Percentiles rank a stretch among this genome's conserved stretches.
Conservation (phyloP, 345 rosid species). For the Clausena lansium region DNA sequence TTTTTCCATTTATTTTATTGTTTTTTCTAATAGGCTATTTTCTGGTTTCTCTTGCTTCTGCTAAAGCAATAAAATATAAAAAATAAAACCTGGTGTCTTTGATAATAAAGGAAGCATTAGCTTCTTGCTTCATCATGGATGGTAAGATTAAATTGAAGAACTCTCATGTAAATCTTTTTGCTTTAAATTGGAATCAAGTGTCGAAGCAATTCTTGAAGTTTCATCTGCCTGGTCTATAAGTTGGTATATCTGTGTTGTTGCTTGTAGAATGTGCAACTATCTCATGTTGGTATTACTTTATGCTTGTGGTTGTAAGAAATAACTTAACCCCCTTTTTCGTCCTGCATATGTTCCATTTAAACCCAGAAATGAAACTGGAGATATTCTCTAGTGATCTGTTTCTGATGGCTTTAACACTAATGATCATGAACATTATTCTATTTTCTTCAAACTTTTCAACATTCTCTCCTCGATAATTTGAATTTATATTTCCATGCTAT, state of each 20-base stretch:
- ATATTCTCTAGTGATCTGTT: neutral
- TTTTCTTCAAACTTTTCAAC: neutral
- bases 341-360: neutral
- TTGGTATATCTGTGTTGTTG: neutral
- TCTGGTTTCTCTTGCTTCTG: no score
- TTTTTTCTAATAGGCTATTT: neutral
- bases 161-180: neutral
- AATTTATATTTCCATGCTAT: slow-evolving; percentile 4
- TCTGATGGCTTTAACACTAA: neutral
- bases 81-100: neutral
- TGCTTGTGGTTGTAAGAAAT: neutral
- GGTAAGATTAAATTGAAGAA: neutral
- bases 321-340: neutral
- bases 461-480: neutral
- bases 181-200: neutral
- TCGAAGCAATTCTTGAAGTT: neutral
- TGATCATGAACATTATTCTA: neutral
- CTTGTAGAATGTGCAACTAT: neutral
- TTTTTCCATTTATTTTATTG: neutral
- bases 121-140: neutral
- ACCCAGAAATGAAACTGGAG: neutral
- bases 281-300: neutral
- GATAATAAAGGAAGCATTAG: neutral
- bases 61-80: no score
- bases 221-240: neutral